These are phyloP conservation scores for Kwoniella bestiolae DNA, from an alignment of 768 basidiomycete species.

Conservation along the genomic window DNA sequence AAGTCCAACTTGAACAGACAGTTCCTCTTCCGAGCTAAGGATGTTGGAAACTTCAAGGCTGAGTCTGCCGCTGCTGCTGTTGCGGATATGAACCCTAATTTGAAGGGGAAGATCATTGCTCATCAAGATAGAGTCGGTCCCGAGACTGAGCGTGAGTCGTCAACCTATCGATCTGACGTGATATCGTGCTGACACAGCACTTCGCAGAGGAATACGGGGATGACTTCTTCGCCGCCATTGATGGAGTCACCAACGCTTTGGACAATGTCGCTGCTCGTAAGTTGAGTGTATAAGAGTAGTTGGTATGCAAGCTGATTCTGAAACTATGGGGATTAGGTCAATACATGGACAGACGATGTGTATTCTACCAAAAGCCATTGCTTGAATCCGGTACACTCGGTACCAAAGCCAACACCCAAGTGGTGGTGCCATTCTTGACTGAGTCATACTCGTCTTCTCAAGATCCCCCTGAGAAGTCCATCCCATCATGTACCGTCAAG, in stretches of 20 bases:
- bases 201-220: conserved; percentile 80
- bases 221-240: conserved; percentile 80
- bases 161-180: neutral
- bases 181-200: neutral
- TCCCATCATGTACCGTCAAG: conserved; percentile 96
- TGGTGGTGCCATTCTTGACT: conserved; percentile 88
- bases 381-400: conserved; percentile 97
- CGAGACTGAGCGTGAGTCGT: conserved; percentile 82
- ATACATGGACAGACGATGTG: conserved; percentile 98
- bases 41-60: conserved; percentile 94
- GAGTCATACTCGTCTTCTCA: conserved; percentile 98
- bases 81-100: conserved; percentile 90
- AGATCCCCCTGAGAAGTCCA: conserved; percentile 97
- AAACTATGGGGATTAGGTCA: conserved; percentile 64
- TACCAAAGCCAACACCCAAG: conserved; percentile 96
- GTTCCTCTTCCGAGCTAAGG: conserved; percentile 95
- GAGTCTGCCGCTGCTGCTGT: conserved; percentile 91
- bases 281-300: conserved; percentile 57
- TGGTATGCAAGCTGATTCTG: conserved; percentile 49
- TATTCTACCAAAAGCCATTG: conserved; percentile 92
- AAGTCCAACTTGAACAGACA: conserved; percentile 98
- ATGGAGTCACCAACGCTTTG: conserved; percentile 95
- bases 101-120: conserved; percentile 80
- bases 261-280: conserved; percentile 95
- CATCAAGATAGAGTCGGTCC: conserved; percentile 93